A percentile compares a stretch with the other conserved stretches of the same genome.
Evolutionary conservation across 202 grass and related monocot species (phyloP).

Genomic region (Musa balbisiana): DNA sequence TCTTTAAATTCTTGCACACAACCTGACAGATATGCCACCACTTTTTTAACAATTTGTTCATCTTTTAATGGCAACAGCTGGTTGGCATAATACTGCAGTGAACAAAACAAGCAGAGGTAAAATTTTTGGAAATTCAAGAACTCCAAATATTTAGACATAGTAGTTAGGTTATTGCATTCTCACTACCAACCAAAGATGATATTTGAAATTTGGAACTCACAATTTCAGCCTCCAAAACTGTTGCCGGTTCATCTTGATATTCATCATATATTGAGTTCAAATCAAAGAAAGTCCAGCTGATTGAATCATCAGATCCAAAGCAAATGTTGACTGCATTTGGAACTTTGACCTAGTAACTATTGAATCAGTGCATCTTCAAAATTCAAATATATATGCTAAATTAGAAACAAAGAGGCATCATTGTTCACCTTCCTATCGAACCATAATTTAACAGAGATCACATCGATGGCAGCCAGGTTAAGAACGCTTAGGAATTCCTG

Average conservation of each 20-base stretch:
- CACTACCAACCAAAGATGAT: background rate
- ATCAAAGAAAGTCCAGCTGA: constrained; percentile 70
- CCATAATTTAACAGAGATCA: constrained; percentile 76
- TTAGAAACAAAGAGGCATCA: background rate
- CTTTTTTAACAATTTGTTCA: constrained; percentile 49
- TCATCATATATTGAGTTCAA: constrained; percentile 70
- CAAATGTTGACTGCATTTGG: constrained; percentile 65
- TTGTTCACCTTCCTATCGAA: constrained; percentile 60
- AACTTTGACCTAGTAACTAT: constrained; percentile 47
- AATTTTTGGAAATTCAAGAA: background rate
- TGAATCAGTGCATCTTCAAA: constrained; percentile 2
- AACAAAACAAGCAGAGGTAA: background rate
- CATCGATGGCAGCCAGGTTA: constrained; percentile 43
- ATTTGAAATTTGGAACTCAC: constrained; percentile 36
- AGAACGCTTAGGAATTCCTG: constrained; percentile 72
- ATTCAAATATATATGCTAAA: background rate
- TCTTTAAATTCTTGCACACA: constrained; percentile 61
- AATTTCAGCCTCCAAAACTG: constrained; percentile 72
- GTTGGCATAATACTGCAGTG: constrained; percentile 51
- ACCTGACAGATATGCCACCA: constrained; percentile 48
- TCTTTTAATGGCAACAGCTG: constrained; percentile 51
- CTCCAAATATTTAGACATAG: background rate
- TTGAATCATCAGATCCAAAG: constrained; percentile 58
- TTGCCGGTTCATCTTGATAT: constrained; percentile 48
- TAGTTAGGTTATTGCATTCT: background rate